Evolutionary conservation across 2,329 filamentous ascomycete genomes (phyloP).

Genomic region (Penicillium decumbens): DNA sequence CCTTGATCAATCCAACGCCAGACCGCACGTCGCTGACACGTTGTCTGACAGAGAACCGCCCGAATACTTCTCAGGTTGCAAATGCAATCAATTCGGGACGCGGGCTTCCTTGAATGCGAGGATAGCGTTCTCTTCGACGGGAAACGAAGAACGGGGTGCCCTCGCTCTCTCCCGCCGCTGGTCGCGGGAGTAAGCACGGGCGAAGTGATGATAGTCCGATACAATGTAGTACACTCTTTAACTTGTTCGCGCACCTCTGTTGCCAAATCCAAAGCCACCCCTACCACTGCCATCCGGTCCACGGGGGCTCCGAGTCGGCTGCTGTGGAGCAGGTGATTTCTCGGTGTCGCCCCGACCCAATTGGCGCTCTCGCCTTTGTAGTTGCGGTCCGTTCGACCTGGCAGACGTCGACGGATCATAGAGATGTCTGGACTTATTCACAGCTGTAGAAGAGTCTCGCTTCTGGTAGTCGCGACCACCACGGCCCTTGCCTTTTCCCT

Average conservation of each 20-base stretch:
- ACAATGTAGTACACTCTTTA: slow-evolving; percentile 18
- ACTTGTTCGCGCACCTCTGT: slow-evolving; percentile 53
- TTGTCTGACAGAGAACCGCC: slow-evolving; percentile 51
- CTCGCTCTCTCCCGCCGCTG: neutral
- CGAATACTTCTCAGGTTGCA: slow-evolving; percentile 55
- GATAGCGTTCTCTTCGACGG: neutral
- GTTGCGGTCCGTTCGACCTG: slow-evolving; percentile 54
- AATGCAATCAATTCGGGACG: slow-evolving; percentile 57
- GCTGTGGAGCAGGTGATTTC: slow-evolving; percentile 39
- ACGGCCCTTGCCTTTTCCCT: slow-evolving; percentile 48
- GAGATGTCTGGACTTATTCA: slow-evolving; percentile 53
- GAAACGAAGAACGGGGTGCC: neutral
- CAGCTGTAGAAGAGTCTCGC: slow-evolving; percentile 39
- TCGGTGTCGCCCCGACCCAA: slow-evolving; percentile 40
- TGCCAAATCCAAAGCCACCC: slow-evolving; percentile 71
- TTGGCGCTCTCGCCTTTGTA: slow-evolving; percentile 43
- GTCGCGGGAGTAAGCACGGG: neutral
- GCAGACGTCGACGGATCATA: slow-evolving; percentile 71
- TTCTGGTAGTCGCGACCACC: slow-evolving; percentile 45
- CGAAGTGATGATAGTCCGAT: neutral
- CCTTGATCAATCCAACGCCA: neutral
- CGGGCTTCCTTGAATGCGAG: slow-evolving; percentile 43
- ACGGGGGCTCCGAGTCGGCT: slow-evolving; percentile 67
- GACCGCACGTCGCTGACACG: slow-evolving; percentile 5
- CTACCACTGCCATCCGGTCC: slow-evolving; percentile 73